A percentile compares a stretch with the other conserved stretches of the same genome.
These are phyloP conservation scores for Penicillium sp. DNA, from an alignment of 2,329 filamentous ascomycete genomes.

Conservation along the genomic window DNA sequence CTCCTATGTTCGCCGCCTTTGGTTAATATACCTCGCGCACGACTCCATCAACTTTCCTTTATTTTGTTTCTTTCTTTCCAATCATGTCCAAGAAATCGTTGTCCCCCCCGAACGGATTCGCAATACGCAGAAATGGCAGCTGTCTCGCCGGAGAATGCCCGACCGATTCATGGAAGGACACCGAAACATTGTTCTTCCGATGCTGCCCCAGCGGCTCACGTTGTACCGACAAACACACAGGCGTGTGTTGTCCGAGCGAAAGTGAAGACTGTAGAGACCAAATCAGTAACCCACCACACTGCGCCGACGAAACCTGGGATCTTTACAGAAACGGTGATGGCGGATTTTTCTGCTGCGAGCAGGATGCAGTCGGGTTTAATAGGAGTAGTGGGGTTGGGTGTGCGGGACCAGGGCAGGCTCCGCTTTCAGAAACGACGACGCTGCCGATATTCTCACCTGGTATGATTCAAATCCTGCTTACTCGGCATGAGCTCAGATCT, in stretches of 20 bases:
- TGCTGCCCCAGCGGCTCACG: neutral
- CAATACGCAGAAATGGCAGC: neutral
- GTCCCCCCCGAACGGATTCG: neutral
- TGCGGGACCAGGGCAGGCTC: neutral
- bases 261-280: neutral
- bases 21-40: neutral
- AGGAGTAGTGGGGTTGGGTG: neutral
- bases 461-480: neutral
- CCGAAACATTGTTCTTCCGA: neutral
- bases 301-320: neutral
- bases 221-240: neutral
- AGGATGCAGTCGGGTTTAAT: neutral
- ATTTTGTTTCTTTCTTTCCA: neutral
- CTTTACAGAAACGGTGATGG: neutral
- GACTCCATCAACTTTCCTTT: neutral
- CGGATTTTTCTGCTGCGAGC: neutral
- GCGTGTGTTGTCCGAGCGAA: neutral
- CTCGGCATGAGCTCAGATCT: neutral
- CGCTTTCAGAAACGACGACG: accelerated
- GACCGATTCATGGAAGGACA: neutral
- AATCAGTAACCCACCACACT: neutral
- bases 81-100: neutral
- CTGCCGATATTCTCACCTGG: neutral
- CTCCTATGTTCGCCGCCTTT: neutral
- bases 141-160: neutral